Conservation (phyloP, 306 rosid species). For the Castanea mollissima region DNA sequence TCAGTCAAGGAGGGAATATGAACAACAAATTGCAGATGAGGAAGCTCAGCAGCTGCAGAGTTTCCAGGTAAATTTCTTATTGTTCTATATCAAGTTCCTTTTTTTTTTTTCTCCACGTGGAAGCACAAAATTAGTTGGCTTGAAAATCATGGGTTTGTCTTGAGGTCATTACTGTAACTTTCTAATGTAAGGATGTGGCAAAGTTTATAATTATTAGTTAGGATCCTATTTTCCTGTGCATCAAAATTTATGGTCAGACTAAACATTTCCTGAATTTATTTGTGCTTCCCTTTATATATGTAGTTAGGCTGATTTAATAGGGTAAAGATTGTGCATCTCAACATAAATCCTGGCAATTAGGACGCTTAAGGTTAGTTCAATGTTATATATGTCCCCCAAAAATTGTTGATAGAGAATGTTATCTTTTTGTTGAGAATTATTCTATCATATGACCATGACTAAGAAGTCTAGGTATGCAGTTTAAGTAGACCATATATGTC, state of each 20-base stretch:
- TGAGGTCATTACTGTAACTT: not conserved
- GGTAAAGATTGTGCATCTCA: not conserved
- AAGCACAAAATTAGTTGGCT: not conserved
- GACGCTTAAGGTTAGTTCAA: no score
- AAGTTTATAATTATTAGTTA: not conserved
- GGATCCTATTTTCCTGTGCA: not conserved
- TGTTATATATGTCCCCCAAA: not conserved
- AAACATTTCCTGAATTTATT: not conserved
- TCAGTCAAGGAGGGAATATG: constrained; percentile 82
- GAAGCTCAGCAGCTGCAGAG: constrained; percentile 65
- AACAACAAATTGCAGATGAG: constrained; percentile 66
- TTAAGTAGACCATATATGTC: not conserved
- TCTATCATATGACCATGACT: not conserved
- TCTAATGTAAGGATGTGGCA: constrained; percentile 2
- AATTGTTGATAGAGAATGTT: not conserved
- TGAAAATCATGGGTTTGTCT: not conserved
- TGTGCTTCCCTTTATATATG: not conserved
- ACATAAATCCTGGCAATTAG: not conserved
- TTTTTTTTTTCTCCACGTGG: not conserved
- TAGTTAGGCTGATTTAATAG: not conserved
- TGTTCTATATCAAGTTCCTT: not conserved
- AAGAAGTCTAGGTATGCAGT: not conserved
- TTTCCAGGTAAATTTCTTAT: constrained; percentile 61
- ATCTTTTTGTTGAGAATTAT: not conserved
- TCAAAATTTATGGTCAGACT: not conserved